These are phyloP conservation scores for Solanum megistacrolobum DNA, from an alignment of 257 asterid genomes.

Conservation along the genomic window DNA sequence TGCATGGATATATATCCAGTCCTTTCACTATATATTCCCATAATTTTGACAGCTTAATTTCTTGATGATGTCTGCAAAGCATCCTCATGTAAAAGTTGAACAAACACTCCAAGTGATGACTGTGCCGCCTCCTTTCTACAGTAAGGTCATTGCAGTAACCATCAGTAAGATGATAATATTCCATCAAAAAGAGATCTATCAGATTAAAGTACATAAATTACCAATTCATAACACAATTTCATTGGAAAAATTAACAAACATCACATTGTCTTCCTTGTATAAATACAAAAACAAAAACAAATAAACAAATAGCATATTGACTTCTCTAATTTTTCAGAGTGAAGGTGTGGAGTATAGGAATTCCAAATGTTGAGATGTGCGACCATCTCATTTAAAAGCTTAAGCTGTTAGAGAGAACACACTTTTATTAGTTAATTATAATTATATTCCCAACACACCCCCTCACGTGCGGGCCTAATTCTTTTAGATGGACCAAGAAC, in stretches of 20 bases:
- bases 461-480: neutral
- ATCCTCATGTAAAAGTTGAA: slow-evolving; percentile 59
- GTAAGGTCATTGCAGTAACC: slow-evolving; percentile 1
- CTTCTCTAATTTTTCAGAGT: neutral
- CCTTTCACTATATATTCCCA: slow-evolving; percentile 71
- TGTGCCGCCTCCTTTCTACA: slow-evolving; percentile 75
- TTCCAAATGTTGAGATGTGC: neutral
- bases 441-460: neutral
- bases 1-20: slow-evolving; percentile 68
- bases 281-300: neutral
- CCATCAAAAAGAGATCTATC: neutral
- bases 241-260: neutral
- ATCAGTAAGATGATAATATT: neutral
- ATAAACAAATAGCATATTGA: neutral
- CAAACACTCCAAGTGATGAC: slow-evolving; percentile 64
- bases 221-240: neutral
- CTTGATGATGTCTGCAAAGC: slow-evolving; percentile 42
- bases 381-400: neutral
- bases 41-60: slow-evolving; percentile 39
- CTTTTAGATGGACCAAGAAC: neutral
- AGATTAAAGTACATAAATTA: neutral
- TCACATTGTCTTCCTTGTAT: neutral
- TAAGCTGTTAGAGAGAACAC: neutral
- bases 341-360: neutral
- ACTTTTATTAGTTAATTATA: neutral